Conservation (phyloP, 305 asterid species). For the Fraxinus platypoda region DNA sequence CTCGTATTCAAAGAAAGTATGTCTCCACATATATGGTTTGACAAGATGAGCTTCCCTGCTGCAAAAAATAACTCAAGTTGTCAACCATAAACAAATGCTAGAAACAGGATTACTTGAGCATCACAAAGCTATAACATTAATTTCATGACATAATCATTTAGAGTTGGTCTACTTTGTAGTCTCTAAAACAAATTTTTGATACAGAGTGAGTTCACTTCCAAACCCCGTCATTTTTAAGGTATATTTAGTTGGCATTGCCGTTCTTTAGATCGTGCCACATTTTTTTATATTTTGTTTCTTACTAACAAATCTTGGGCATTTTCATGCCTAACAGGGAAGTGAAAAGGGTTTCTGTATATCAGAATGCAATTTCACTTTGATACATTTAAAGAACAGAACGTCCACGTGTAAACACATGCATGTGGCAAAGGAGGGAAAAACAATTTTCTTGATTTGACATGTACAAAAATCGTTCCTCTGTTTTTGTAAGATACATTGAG, state of each 20-base stretch:
- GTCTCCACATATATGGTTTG: slow-evolving; percentile 25
- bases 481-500: background rate
- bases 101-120: background rate
- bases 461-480: background rate
- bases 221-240: background rate
- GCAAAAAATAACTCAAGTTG: slow-evolving; percentile 21
- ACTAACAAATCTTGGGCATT: background rate
- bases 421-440: background rate
- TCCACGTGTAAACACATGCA: background rate
- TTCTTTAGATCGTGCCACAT: background rate
- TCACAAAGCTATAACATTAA: background rate
- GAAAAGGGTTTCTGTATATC: background rate
- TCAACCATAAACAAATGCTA: slow-evolving; percentile 1
- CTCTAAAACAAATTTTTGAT: background rate
- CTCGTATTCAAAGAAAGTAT: slow-evolving; percentile 23
- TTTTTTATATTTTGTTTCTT: no score
- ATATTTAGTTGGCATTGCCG: background rate
- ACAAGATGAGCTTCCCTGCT: slow-evolving; percentile 25
- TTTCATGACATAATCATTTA: background rate
- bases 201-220: background rate
- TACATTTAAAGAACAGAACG: background rate
- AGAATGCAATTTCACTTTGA: background rate
- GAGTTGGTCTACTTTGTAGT: background rate
- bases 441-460: background rate
- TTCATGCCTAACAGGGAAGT: no score